Percentiles rank a stretch among this genome's conserved stretches.
These are phyloP conservation scores for Tricholoma furcatifolium DNA, from an alignment of 768 basidiomycete genomes.

Conservation along the genomic window DNA sequence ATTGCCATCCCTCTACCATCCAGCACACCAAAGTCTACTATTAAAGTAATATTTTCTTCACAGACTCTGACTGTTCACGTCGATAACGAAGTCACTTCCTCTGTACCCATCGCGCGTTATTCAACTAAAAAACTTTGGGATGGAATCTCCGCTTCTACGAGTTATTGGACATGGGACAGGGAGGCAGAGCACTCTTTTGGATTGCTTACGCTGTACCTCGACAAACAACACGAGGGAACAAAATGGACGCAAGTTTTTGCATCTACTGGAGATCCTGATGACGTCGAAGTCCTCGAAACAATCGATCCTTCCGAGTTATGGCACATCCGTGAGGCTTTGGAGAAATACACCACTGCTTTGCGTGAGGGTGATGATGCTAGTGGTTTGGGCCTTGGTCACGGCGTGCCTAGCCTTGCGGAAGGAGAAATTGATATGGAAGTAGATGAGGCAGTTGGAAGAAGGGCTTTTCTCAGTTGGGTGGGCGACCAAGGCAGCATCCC, in stretches of 20 bases:
- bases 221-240: slow-evolving; percentile 80
- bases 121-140: slow-evolving; percentile 75
- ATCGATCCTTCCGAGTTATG: slow-evolving; percentile 82
- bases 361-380: slow-evolving; percentile 56
- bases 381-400: slow-evolving; percentile 62
- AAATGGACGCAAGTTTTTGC: slow-evolving; percentile 89
- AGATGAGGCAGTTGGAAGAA: slow-evolving; percentile 70
- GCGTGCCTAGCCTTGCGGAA: slow-evolving; percentile 77
- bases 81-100: slow-evolving; percentile 31
- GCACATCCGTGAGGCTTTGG: slow-evolving; percentile 75
- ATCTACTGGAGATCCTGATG: slow-evolving; percentile 41
- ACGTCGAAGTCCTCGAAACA: slow-evolving; percentile 82
- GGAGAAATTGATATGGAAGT: slow-evolving; percentile 94
- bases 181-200: slow-evolving; percentile 68
- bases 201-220: slow-evolving; percentile 78
- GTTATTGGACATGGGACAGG: slow-evolving; percentile 92
- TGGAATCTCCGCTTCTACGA: slow-evolving; percentile 69
- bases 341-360: slow-evolving; percentile 78
- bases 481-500: slow-evolving; percentile 45
- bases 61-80: slow-evolving; percentile 68
- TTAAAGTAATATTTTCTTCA: slow-evolving; percentile 66
- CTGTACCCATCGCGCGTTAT: slow-evolving; percentile 53
- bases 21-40: slow-evolving; percentile 55
- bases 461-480: slow-evolving; percentile 68
- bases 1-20: slow-evolving; percentile 84